Base-by-base conservation (phyloP, 1,284 basidiomycete species). In the Ustilago lituana region DNA sequence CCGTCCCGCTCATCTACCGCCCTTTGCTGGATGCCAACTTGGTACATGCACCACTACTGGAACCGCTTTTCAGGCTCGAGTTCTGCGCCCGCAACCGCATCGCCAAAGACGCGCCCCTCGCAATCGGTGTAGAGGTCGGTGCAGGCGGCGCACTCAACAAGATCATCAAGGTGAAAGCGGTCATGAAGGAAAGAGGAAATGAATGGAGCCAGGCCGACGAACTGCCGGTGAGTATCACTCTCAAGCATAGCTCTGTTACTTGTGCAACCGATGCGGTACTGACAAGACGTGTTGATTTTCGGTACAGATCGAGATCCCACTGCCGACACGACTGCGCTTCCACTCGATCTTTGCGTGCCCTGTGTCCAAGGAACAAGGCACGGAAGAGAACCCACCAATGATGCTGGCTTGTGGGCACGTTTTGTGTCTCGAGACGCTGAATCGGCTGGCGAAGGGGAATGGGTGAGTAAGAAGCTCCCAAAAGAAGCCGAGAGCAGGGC, bases 261-360 rank as follows among this genome's bases (percentile, higher is more conserved):
- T 6, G 12, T 6, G 6, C 27, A 12, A 12, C 6, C 7, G 7
- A 12, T 29, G 6, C 12, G 27, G 22, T 26, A 35, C 52, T 54
- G 31, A 54, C 37, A 20, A 37, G 22, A 27, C 3, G 15, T 35
- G 29, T 11, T 6, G 32, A 47, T 24, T 24, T 17, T 32, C 7
- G 26, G 24, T 15, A 23, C 76, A 96, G 94, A 93, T 98, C 80
- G 95, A 97, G 84, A 93, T 98, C 70, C 92, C 93, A 0, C 83
- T 98, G 11, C 89, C 91, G 1, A 37, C 69, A 2, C 90, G 94
- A 75, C 86, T 81, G 20, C 61, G 93, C 26, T 98, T 95, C 83
- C 96, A 99, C 82, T 96, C 94, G 1, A 91, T 96, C 59, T 98
- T 99, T 82, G 90, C 93, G 37, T 99, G 96, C 82, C 93, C 96